Percentiles rank a stretch among this genome's conserved stretches.
phyloP scores from a whole-genome alignment of 257 asterid genomes.

The Plantago ovata region DNA sequence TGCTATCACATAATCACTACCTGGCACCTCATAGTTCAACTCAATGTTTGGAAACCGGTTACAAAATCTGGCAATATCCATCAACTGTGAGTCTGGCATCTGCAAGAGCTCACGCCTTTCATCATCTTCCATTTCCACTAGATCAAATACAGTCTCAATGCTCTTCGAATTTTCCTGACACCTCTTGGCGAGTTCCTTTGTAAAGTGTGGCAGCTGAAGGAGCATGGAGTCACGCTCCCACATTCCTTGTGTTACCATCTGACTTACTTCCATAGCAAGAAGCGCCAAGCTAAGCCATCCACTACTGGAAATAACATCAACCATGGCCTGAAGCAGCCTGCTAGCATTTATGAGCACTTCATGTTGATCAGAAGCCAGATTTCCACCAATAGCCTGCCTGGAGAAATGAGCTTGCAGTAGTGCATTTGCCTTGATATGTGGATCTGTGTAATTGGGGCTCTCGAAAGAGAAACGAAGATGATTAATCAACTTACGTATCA shows the following conservation, averaged over 20 bases:
- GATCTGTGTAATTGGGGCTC: constrained; percentile 41
- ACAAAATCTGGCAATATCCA: constrained; percentile 55
- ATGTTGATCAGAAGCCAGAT: constrained; percentile 50
- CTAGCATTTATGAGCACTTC: constrained; percentile 46
- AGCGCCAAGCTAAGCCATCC: constrained; percentile 61
- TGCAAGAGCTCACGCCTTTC: constrained; percentile 55
- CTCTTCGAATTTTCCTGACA: constrained; percentile 48
- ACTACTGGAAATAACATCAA: constrained; percentile 60
- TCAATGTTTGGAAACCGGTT: constrained; percentile 59
- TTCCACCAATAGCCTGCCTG: constrained; percentile 48
- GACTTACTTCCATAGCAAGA: constrained; percentile 59
- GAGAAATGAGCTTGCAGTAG: constrained; percentile 56
- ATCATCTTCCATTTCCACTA: constrained; percentile 57
- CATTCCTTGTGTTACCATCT: constrained; percentile 63
- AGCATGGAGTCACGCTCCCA: constrained; percentile 69
- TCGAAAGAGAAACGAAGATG: constrained; percentile 60
- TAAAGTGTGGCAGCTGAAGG: constrained; percentile 57
- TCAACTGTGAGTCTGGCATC: constrained; percentile 45
- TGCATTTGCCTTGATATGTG: constrained; percentile 53
- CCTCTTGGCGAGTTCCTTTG: constrained; percentile 48
- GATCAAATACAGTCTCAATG: constrained; percentile 45
- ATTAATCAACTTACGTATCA: constrained; percentile 41
- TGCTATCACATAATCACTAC: constrained; percentile 27
- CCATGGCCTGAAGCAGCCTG: constrained; percentile 64
- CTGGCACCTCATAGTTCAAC: constrained; percentile 37